A percentile compares a stretch with the other conserved stretches of the same genome.
Conservation (phyloP, 169 alveolate species). For the Plasmodium falciparum region DNA sequence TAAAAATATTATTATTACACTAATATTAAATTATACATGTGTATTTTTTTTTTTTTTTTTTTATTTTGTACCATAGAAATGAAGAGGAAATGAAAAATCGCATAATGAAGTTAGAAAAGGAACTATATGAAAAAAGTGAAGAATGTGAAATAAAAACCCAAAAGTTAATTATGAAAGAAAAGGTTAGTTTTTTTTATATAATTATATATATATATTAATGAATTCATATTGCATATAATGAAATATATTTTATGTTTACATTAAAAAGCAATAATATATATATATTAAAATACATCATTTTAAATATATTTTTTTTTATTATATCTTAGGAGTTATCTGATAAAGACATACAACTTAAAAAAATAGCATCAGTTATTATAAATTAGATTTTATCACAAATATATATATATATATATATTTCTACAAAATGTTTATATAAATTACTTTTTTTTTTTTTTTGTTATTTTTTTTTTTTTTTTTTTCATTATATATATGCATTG, state of each 20-base stretch:
- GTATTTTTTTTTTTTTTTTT: not conserved
- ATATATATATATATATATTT: constrained; percentile 22
- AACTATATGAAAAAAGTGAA: constrained; percentile 68
- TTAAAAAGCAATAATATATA: not conserved
- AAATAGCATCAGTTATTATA: constrained; percentile 76
- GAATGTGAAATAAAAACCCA: constrained; percentile 77
- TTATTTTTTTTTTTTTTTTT: constrained; percentile 16
- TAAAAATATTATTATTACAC: constrained; percentile 4
- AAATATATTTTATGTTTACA: not conserved
- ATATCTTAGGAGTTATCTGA: constrained; percentile 64
- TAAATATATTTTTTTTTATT: constrained; percentile 6
- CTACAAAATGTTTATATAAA: constrained; percentile 13
- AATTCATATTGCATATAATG: not conserved
- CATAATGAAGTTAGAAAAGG: constrained; percentile 76
- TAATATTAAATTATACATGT: not conserved
- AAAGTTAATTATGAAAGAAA: constrained; percentile 71
- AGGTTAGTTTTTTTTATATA: constrained; percentile 34
- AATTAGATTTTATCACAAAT: constrained; percentile 32
- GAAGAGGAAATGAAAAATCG: constrained; percentile 77
- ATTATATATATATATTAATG: not conserved
- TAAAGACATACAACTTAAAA: constrained; percentile 73
- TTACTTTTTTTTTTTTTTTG: constrained; percentile 44
- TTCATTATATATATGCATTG: constrained; percentile 57
- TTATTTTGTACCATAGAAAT: constrained; percentile 40
- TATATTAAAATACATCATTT: not conserved